These are phyloP conservation scores for Protomyces gravidus DNA, from an alignment of 1,139 yeast species.

Conservation along the genomic window DNA sequence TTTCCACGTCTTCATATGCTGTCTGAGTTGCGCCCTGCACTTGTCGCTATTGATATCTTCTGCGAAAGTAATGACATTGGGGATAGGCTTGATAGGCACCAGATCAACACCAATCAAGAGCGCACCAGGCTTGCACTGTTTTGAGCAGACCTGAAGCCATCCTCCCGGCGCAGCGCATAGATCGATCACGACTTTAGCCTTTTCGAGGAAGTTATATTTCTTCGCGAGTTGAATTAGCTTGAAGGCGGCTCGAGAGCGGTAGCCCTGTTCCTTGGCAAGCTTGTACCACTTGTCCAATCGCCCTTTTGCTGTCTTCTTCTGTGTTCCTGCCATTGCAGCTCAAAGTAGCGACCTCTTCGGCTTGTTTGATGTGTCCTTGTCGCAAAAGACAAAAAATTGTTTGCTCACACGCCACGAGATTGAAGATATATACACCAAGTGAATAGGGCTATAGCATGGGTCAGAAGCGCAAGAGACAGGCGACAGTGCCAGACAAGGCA, in stretches of 20 bases:
- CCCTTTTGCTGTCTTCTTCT: conserved; percentile 42
- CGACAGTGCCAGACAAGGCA: neutral
- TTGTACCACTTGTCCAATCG: conserved; percentile 97
- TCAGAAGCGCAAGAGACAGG: conserved; percentile 18
- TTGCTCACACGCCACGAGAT: neutral
- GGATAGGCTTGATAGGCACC: conserved; percentile 91
- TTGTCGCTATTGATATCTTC: conserved; percentile 97
- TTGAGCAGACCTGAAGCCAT: conserved; percentile 91
- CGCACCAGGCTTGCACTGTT: conserved; percentile 85
- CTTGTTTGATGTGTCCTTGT: no score
- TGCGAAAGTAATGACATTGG: conserved; percentile 89
- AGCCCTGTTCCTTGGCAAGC: conserved; percentile 89
- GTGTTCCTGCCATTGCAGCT: conserved; percentile 23
- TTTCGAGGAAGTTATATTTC: conserved; percentile 87
- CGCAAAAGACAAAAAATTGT: neutral
- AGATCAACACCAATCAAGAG: conserved; percentile 95
- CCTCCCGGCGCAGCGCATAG: conserved; percentile 97
- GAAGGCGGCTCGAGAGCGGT: conserved; percentile 98
- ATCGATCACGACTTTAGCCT: conserved; percentile 95
- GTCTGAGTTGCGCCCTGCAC: conserved; percentile 87
- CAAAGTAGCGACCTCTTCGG: neutral
- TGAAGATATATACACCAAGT: neutral
- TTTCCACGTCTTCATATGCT: conserved; percentile 97
- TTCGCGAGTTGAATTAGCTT: conserved; percentile 92
- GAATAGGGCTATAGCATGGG: conserved; percentile 5